Evolutionary conservation across 306 rosid species (phyloP).

Genomic region (Arachis stenosperma): DNA sequence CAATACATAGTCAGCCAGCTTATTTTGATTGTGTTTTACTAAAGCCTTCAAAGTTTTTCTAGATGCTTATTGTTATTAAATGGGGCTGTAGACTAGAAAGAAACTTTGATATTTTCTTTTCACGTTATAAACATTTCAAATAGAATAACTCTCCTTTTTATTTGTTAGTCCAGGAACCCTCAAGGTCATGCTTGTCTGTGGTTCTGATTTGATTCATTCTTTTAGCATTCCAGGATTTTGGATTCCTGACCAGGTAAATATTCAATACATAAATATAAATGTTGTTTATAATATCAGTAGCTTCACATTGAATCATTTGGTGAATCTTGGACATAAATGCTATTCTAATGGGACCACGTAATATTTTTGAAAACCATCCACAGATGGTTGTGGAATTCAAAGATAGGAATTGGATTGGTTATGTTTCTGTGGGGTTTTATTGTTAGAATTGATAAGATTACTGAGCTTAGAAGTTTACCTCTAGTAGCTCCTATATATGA

Average conservation of each 20-base stretch:
- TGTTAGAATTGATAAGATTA: constrained; percentile 15
- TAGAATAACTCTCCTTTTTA: constrained; percentile 31
- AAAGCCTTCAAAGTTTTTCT: constrained; percentile 27
- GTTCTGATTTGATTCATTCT: constrained; percentile 90
- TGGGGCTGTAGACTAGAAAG: not conserved
- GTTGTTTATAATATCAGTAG: not conserved
- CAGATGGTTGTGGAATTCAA: constrained; percentile 10
- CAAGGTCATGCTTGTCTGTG: constrained; percentile 86
- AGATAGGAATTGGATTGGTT: constrained; percentile 19
- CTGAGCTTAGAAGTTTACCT: constrained; percentile 9
- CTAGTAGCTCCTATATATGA: not conserved
- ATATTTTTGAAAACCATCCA: not conserved
- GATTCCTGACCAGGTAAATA: constrained; percentile 74
- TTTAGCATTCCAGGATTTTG: constrained; percentile 77
- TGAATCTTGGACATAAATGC: not conserved
- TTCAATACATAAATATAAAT: constrained; percentile 6
- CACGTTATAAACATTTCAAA: not conserved
- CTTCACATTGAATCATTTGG: constrained; percentile 17
- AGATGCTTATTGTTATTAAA: not conserved
- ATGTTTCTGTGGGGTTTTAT: constrained; percentile 15
- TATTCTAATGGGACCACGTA: not conserved
- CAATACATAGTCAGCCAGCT: not conserved
- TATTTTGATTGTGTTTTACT: constrained; percentile 12
- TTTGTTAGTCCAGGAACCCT: constrained; percentile 64
- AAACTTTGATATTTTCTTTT: constrained; percentile 28